Percentiles rank a stretch among this genome's conserved stretches.
Evolutionary conservation across 208 protist species (phyloP).

Genomic region (Trypanosoma lewisi): DNA sequence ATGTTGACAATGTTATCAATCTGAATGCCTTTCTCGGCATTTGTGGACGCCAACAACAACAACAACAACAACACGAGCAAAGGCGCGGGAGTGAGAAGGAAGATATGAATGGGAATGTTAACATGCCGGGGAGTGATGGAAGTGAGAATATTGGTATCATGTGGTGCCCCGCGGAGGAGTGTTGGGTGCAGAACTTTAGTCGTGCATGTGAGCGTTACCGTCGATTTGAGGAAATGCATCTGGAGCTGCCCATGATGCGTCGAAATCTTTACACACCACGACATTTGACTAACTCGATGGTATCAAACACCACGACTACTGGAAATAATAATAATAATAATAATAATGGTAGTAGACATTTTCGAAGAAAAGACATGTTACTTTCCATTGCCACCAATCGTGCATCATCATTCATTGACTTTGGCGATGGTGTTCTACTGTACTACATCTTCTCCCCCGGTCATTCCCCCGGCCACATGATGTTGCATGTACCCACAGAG

Average conservation of each 20-base stretch:
- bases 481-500: conserved; percentile 81
- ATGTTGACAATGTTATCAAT: conserved; percentile 86
- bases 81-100: conserved; percentile 29
- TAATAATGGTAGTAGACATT: conserved; percentile 12
- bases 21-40: conserved; percentile 73
- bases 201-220: conserved; percentile 78
- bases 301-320: not conserved
- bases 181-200: conserved; percentile 79
- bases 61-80: conserved; percentile 6
- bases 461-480: conserved; percentile 88
- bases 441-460: conserved; percentile 88
- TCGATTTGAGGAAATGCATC: conserved; percentile 59
- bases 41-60: conserved; percentile 32
- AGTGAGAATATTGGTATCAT: conserved; percentile 49
- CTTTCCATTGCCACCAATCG: conserved; percentile 80
- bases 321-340: not conserved
- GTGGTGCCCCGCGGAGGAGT: conserved; percentile 76
- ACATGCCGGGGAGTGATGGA: conserved; percentile 8
- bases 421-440: conserved; percentile 68
- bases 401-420: conserved; percentile 76
- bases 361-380: conserved; percentile 67
- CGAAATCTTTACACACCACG: conserved; percentile 55
- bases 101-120: not conserved
- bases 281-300: conserved; percentile 10
- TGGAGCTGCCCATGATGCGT: conserved; percentile 60